Conservation (phyloP, 768 basidiomycete genomes). For the Auricularia cornea region DNA sequence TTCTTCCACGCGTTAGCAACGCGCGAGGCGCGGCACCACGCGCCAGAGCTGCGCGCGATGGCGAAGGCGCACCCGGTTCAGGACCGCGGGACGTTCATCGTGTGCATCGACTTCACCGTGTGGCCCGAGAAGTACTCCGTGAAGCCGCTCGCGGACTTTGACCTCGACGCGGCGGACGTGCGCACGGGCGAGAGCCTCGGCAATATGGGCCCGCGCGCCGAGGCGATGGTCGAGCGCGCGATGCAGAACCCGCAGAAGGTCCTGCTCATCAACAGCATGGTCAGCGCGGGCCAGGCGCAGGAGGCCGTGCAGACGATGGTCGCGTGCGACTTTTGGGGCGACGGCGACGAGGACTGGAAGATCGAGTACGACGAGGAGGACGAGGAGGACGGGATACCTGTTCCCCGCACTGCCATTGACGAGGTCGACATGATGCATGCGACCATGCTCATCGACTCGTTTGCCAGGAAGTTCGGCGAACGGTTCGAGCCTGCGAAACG, state of each 20-base stretch:
- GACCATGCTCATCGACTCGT: too few species aligned
- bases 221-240: slow-evolving; percentile 29
- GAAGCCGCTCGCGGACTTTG: slow-evolving; percentile 15
- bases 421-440: too few species aligned
- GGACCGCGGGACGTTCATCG: slow-evolving; percentile 15
- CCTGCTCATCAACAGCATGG: slow-evolving; percentile 26
- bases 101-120: slow-evolving; percentile 29
- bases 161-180: not conserved
- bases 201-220: slow-evolving; percentile 29
- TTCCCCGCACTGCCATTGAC: too few species aligned
- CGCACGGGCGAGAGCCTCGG: slow-evolving; percentile 12
- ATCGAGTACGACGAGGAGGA: too few species aligned
- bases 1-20: slow-evolving; percentile 31
- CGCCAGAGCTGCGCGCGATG: slow-evolving; percentile 17
- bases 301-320: slow-evolving; percentile 27
- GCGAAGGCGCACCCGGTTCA: slow-evolving; percentile 17
- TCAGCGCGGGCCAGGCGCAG: slow-evolving; percentile 22
- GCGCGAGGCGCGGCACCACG: slow-evolving; percentile 24
- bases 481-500: too few species aligned
- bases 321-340: slow-evolving; percentile 22
- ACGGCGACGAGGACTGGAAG: too few species aligned
- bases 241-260: slow-evolving; percentile 24
- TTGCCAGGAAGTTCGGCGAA: too few species aligned
- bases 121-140: slow-evolving; percentile 22
- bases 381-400: too few species aligned